These are phyloP conservation scores for Cynara cardunculus DNA, from an alignment of 129 eudicot species.

Conservation along the genomic window DNA sequence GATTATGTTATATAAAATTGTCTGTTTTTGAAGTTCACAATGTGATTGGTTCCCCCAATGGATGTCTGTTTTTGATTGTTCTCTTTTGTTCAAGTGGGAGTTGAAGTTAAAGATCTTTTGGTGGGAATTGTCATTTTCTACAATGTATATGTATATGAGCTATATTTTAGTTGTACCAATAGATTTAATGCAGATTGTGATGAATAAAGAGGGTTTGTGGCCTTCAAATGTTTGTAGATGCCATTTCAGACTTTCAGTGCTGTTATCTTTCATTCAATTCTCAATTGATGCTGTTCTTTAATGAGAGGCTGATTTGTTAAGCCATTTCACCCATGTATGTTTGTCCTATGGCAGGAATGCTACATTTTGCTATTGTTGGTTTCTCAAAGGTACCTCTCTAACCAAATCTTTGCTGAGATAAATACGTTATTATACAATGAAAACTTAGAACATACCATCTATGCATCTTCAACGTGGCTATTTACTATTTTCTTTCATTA, in stretches of 20 bases:
- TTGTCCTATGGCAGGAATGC: neutral
- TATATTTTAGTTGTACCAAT: slow-evolving; percentile 15
- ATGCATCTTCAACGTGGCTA: neutral
- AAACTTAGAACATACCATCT: neutral
- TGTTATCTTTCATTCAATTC: neutral
- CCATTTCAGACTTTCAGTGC: neutral
- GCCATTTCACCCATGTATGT: neutral
- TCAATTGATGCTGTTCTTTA: neutral
- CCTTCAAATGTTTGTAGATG: neutral
- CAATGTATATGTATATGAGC: neutral
- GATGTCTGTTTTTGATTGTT: neutral
- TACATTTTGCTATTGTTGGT: neutral
- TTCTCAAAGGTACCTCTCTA: neutral
- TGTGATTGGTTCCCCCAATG: neutral
- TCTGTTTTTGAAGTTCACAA: neutral
- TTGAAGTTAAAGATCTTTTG: neutral
- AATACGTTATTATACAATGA: neutral
- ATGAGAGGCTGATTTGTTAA: neutral
- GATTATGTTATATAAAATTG: slow-evolving; percentile 57
- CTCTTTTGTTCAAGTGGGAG: neutral
- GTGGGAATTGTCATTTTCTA: neutral
- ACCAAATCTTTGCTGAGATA: neutral
- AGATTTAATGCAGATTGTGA: slow-evolving; percentile 10
- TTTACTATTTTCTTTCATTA: neutral
- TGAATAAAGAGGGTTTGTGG: slow-evolving; percentile 26